A percentile compares a stretch with the other conserved stretches of the same genome.
These are phyloP conservation scores for Senna siamea DNA, from an alignment of 306 rosid species.

Conservation along the genomic window DNA sequence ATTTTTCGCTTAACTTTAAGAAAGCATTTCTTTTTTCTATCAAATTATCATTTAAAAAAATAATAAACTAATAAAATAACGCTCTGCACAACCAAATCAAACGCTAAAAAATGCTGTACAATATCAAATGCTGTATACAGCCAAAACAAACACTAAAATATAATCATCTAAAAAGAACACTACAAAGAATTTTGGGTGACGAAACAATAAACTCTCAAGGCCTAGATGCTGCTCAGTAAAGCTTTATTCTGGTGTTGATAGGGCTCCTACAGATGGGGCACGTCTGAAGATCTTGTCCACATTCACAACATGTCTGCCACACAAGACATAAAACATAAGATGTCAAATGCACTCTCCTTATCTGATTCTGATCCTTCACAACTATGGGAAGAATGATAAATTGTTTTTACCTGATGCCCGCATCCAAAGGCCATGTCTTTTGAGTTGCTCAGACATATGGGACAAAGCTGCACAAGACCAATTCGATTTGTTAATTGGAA, in stretches of 20 bases:
- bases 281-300: constrained; percentile 69
- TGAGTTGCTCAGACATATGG: constrained; percentile 74
- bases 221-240: constrained; percentile 51
- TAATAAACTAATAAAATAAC: no score
- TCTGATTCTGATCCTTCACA: background rate
- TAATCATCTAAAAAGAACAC: constrained; percentile 18
- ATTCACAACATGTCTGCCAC: constrained; percentile 86
- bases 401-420: constrained; percentile 83
- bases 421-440: constrained; percentile 98
- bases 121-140: constrained; percentile 21
- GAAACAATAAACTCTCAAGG: background rate
- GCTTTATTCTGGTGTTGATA: constrained; percentile 78
- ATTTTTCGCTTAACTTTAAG: no score
- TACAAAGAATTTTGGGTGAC: constrained; percentile 47
- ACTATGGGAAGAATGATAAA: constrained; percentile 13
- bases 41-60: background rate
- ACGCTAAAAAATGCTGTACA: constrained; percentile 8
- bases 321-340: constrained; percentile 20
- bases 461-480: constrained; percentile 71
- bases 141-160: constrained; percentile 29
- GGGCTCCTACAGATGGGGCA: constrained; percentile 91
- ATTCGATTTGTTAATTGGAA: constrained; percentile 26
- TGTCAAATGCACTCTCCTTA: constrained; percentile 22
- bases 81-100: background rate
- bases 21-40: background rate